These are phyloP conservation scores for Claviceps cyperi DNA, from an alignment of 2,329 filamentous ascomycete genomes.

Conservation along the genomic window DNA sequence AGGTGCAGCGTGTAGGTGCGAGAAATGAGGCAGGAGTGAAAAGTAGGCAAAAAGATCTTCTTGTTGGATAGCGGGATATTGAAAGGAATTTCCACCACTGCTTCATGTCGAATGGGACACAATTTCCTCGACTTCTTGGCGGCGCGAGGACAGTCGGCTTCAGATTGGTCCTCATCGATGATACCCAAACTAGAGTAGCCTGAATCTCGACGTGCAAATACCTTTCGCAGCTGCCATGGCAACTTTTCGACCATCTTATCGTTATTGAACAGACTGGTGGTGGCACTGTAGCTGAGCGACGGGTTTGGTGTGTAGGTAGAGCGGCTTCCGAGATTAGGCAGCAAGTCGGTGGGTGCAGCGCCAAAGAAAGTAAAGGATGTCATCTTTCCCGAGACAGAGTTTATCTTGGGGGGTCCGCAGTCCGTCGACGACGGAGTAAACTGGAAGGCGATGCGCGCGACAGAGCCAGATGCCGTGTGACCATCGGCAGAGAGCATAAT, in stretches of 20 bases:
- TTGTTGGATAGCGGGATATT: conserved; percentile 30
- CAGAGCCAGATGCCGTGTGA: conserved; percentile 25
- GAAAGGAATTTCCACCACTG: conserved; percentile 33
- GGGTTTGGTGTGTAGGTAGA: conserved; percentile 24
- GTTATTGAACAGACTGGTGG: conserved; percentile 25
- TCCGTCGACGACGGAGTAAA: conserved; percentile 32
- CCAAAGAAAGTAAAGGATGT: conserved; percentile 38
- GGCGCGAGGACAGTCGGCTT: conserved; percentile 16
- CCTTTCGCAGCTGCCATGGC: conserved; percentile 27
- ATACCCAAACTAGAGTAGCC: conserved; percentile 34
- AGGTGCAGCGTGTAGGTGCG: conserved; percentile 40
- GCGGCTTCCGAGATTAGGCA: conserved; percentile 37
- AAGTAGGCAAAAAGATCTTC: conserved; percentile 40
- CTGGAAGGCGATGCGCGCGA: conserved; percentile 28
- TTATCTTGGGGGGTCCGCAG: conserved; percentile 31
- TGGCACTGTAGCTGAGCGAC: conserved; percentile 31
- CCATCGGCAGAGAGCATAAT: conserved; percentile 37
- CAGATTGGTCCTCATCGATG: conserved; percentile 19
- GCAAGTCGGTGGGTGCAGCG: conserved; percentile 26
- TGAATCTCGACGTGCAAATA: conserved; percentile 31
- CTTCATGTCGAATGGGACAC: conserved; percentile 24
- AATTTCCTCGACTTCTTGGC: conserved; percentile 12
- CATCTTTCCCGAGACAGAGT: conserved; percentile 34
- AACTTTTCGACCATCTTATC: conserved; percentile 20
- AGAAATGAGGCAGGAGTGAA: conserved; percentile 42